Base-by-base conservation (phyloP, 2,329 filamentous ascomycete species). In the Pestalotiopsis sp. region DNA sequence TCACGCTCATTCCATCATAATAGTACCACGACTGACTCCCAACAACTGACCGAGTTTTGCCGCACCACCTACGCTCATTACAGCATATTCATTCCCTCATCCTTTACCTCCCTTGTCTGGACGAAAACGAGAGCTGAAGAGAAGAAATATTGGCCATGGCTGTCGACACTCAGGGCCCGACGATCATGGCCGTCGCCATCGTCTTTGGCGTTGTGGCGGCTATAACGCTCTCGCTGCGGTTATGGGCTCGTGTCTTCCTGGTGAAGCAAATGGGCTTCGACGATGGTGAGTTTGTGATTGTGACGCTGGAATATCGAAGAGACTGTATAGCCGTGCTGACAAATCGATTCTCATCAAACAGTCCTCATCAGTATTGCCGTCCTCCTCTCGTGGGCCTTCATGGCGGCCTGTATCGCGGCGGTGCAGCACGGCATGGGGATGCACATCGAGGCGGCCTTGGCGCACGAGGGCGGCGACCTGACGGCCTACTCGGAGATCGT, bases 161-260 rank as follows among this genome's bases (percentile, higher is more conserved):
- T 13, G 49, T 57, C 27, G 76, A 78, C n/a, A 75, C 78, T 13
- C 77, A 79, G 57, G 79, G 78, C 11, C 78, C 78, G 14, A 73
- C 75, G 9, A 78, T 82, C 39, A 69, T 73, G 25, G 77, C 77
- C 23, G 73, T 83, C 58, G 73, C 76, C 36, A 74, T 83, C 63
- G 73, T 77, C 14, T 83, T 83, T 70, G 79, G 79, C 7, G 69
- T 78, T 13, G 68, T 83, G 7, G 81, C 80, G 7, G 75, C 78
- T 27, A 60, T 83, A 25, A 78, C 81, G 17, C 72, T 84, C 31
- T 65, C 66, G 38, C 72, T 83, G 38, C 75, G 82, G 23, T 70
- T 83, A 9, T 83, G 80, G 71, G 77, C 82, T 25, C 77, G 82
- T 4, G 68, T 82, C 17, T 80, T 77, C 70, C 77, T 83, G 14